Conservation (phyloP, 108 stramenopile species). For the Epithemia pelagica region DNA sequence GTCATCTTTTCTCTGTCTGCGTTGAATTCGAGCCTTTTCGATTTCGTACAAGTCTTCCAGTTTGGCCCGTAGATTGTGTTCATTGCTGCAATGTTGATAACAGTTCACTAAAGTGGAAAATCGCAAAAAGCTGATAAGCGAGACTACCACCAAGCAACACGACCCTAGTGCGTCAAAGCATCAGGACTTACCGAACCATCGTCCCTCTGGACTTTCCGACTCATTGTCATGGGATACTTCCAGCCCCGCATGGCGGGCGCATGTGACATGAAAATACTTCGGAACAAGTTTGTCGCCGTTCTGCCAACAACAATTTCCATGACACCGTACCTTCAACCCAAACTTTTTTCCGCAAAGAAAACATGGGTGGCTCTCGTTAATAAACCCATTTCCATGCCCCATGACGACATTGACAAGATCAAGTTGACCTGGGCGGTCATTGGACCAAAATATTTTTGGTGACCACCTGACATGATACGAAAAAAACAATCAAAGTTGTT, state of each 20-base stretch:
- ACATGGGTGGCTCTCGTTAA: slow-evolving; percentile 41
- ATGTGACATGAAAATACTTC: slow-evolving; percentile 54
- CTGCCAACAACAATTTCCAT: slow-evolving; percentile 31
- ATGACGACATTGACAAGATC: slow-evolving; percentile 60
- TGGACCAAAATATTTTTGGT: slow-evolving; percentile 12
- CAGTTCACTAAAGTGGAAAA: slow-evolving; percentile 33
- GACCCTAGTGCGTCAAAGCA: background rate
- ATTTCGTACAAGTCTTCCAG: slow-evolving; percentile 75
- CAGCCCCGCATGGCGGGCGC: slow-evolving; percentile 77
- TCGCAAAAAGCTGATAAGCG: background rate
- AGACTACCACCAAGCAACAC: background rate
- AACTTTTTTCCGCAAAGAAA: slow-evolving; percentile 51
- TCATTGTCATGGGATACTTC: slow-evolving; percentile 37
- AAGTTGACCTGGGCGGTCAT: slow-evolving; percentile 13
- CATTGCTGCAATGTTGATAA: slow-evolving; percentile 52
- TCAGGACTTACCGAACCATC: slow-evolving; percentile 15
- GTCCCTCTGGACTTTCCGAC: background rate
- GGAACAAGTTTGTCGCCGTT: slow-evolving; percentile 16
- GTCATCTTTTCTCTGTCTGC: slow-evolving; percentile 35
- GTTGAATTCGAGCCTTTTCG: slow-evolving; percentile 35
- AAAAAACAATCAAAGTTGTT: slow-evolving; percentile 3
- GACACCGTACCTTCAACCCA: slow-evolving; percentile 65
- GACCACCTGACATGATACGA: slow-evolving; percentile 43
- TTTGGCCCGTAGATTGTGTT: slow-evolving; percentile 62
- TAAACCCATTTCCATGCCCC: slow-evolving; percentile 49